phyloP scores from a whole-genome alignment of 768 basidiomycete genomes.

The Rhizopogon vulgaris region DNA sequence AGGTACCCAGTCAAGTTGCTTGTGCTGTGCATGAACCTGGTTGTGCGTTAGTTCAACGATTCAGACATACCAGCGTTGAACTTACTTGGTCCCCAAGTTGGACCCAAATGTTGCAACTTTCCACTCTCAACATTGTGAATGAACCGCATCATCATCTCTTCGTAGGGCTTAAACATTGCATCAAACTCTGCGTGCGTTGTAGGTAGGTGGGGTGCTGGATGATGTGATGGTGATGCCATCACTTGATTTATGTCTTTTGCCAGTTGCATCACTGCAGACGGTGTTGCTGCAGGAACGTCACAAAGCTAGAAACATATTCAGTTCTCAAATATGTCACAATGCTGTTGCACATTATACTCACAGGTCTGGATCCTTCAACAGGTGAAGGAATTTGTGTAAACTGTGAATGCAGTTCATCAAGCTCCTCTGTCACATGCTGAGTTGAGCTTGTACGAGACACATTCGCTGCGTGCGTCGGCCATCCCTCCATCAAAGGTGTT shows the following conservation, averaged over 20 bases:
- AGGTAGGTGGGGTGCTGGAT: conserved; percentile 7
- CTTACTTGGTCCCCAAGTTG: conserved; percentile 20
- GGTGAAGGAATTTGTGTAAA: not conserved
- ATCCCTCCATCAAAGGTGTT: not conserved
- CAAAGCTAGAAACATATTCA: not conserved
- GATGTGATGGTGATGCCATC: not conserved
- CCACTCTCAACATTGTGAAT: conserved; percentile 15
- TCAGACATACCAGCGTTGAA: not conserved
- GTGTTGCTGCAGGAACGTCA: not conserved
- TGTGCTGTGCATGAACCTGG: not conserved
- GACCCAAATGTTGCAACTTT: conserved; percentile 14
- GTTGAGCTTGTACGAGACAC: not conserved
- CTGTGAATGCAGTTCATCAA: not conserved
- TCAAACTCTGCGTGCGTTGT: conserved; percentile 17
- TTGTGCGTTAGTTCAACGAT: not conserved
- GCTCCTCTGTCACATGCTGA: not conserved
- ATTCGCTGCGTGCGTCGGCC: not conserved
- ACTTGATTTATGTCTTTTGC: conserved; percentile 9
- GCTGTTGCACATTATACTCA: not conserved
- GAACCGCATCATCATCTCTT: conserved; percentile 16
- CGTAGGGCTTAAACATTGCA: conserved; percentile 10
- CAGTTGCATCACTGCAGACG: conserved; percentile 3
- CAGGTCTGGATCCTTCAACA: not conserved
- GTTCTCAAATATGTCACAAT: not conserved
- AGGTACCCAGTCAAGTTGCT: not conserved